Evolutionary conservation across 441 rosid genomes (phyloP), one percentile per base, ranked within the genome.

Genomic region (Cnidoscolus chayamansa): DNA sequence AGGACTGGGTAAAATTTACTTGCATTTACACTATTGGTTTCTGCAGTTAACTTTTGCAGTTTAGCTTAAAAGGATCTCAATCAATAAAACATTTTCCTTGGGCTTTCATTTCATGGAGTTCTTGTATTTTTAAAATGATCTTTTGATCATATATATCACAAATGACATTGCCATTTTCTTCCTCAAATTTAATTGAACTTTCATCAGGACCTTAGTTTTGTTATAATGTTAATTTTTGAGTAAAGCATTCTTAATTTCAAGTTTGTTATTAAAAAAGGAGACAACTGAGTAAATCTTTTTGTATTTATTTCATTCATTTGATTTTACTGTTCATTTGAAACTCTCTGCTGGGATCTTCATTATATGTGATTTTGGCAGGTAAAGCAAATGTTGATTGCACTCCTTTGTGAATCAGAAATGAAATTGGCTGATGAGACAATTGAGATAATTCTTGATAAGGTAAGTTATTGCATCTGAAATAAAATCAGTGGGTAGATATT

Each of bases 351-450:
- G 72, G 67, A 10, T 71, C 68, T 81, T 82, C 68, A 80, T 71
- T 70, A 19, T 77, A 55, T 81, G 71, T 78, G 58, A 78, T 78
- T 71, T 75, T 75, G 80, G 78, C 94, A 94, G 99, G 98, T 95
- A 45, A 93, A 93, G 82, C 95, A 93, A 83, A 95, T 95, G 99
- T 70, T 95, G 81, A 91, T 95, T 81, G 98, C 97, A 17, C 96
- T 95, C 76, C 89, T 95, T 25, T 78, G 96, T 63, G 98, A 95
- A 76, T 89, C 98, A 20, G 95, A 88, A 81, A 85, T 95, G 95
- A 88, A 89, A 79, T 71, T 95, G 84, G 88, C 96, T 49, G 99
- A 95, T 72, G 99, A 93, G 81, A 92, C 97, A 58, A 89, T 95
- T 67, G 99, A 95, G 88, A 84, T 84, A 45, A 95, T 95, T 74